Base-by-base conservation (phyloP, 371 early-diverging fungal genomes). In the Homolaphlyctis polyrhiza region DNA sequence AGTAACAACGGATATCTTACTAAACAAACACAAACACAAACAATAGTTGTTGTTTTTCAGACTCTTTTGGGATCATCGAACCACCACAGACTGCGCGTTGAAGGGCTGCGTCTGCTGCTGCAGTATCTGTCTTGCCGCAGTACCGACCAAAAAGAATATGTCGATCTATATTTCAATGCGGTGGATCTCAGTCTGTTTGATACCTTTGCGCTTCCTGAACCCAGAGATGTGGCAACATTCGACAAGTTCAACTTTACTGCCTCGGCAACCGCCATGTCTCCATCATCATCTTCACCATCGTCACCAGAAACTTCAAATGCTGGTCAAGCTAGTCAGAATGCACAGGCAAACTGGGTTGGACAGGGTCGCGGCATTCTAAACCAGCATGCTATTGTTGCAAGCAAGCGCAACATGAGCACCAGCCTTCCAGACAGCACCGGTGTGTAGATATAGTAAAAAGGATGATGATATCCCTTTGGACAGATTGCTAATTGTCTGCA, bases 101-200 rank as follows among this genome's bases (percentile, higher is more conserved):
- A 89, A 54, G 93, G 93, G 25, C 83, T 92, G 63, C 83, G 86
- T 33, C 65, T 92, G 28, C 71, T 92, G n/a, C 55, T 55, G 3
- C 55, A 55, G 55, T 55, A 55, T n/a, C n/a, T 55, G 55, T 13
- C 55, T 4, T 6, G 30, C 28, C 55, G 35, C 35, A n/a, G n/a
- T 21, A 27, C 4, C 55, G 13, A 55, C 8, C 4, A 55, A 33
- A 27, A 50, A n/a, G 55, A 55, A 4, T 55, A 11, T 27, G 28
- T 27, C 18, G 62, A 65, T n/a, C 55, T 67, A 16, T 71, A 87
- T 63, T 70, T 83, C 1, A 82, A 85, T 54, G 85, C 87, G 6
- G 84, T 91, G 28, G 77, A 87, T 64, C 72, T 88, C 3, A 82
- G 86, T 65, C 71, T 88, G 27, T 78, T 86, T 58, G 90, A 91